Base-by-base conservation (phyloP, 345 rosid species). In the Bruguiera sexangula region DNA sequence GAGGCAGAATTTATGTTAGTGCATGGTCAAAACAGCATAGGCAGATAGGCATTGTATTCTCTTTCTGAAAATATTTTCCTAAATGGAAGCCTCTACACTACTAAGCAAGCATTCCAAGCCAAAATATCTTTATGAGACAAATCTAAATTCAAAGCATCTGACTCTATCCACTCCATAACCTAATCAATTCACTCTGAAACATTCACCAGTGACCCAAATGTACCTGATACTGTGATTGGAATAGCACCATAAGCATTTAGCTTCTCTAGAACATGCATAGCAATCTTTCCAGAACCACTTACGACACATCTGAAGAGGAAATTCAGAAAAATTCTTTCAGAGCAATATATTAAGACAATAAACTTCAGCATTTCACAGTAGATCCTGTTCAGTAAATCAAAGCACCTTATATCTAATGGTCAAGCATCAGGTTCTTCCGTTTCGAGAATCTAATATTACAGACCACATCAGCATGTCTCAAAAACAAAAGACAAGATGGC, bases 251-350 rank as follows among this genome's bases (percentile, higher is more conserved):
- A 88, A 63, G 96, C 99, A 81, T 89, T 86, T 73, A 95, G 94
- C 91, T 95, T 95, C 80, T 95, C 99, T 57, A 92, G 82, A 74
- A 92, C 99, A 82, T 95, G 99, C 94, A 95, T 78, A 13, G 99
- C 97, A 73, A 95, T 95, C 96, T 95, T 95, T 75, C 99, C 99
- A 63, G 88, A 90, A 75, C 99, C 99, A 73, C 98, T 95, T 69
- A 95, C 97, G 67, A 66, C 94, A 80, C 99, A 95, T 75, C 98
- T 95, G 84, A 39, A 78, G 52, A 56, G 16, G 57, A 75, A 70
- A 69, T 72, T 32, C 31, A 39, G 24, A 21, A 36, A 37, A 60
- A 73, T 58, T 60, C 10, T 54, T 78, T 72, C 20, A 69, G 36
- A 32, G 63, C 18, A 73, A 26, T 34, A 37, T 68, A 53, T 50